Conservation (phyloP, 139 green algal genomes). For the Gonium pectorale region DNA sequence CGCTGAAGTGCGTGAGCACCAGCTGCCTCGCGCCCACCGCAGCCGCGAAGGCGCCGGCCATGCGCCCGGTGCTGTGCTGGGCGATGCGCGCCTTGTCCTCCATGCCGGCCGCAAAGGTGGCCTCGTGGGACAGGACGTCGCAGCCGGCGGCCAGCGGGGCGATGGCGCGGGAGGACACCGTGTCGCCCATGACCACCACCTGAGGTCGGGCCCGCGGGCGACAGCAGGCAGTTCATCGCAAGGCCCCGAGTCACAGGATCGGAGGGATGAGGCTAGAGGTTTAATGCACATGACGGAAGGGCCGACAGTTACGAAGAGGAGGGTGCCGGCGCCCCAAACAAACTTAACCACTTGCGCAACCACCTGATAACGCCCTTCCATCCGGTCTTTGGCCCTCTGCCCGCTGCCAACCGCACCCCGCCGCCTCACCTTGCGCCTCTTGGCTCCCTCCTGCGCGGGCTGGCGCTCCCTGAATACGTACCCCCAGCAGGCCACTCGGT, state of each 20-base stretch:
- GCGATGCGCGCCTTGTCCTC: constrained; percentile 81
- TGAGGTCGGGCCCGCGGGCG: constrained; percentile 59
- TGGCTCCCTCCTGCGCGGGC: not conserved
- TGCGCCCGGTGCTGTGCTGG: constrained; percentile 90
- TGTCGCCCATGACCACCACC: constrained; percentile 95
- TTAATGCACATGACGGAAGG: too few relatives aligned
- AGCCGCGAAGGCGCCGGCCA: constrained; percentile 90
- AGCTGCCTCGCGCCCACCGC: constrained; percentile 77
- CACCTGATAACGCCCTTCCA: too few relatives aligned
- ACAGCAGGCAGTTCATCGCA: too few relatives aligned
- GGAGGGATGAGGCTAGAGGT: too few relatives aligned
- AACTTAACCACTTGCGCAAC: too few relatives aligned
- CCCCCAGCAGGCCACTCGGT: constrained; percentile 89
- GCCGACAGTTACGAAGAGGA: too few relatives aligned
- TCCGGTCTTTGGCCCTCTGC: too few relatives aligned
- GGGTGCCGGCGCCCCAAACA: too few relatives aligned
- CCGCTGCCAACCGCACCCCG: too few relatives aligned
- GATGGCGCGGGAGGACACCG: constrained; percentile 81
- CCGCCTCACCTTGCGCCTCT: constrained; percentile 7
- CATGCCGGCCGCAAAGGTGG: constrained; percentile 87
- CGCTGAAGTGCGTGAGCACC: constrained; percentile 95
- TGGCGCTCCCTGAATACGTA: constrained; percentile 27
- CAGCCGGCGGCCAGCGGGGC: constrained; percentile 62
- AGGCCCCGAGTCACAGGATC: too few relatives aligned
- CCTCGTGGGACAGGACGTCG: constrained; percentile 93